Base-by-base conservation (phyloP, 352 stramenopile genomes). In the Elongisporangium anandrum region DNA sequence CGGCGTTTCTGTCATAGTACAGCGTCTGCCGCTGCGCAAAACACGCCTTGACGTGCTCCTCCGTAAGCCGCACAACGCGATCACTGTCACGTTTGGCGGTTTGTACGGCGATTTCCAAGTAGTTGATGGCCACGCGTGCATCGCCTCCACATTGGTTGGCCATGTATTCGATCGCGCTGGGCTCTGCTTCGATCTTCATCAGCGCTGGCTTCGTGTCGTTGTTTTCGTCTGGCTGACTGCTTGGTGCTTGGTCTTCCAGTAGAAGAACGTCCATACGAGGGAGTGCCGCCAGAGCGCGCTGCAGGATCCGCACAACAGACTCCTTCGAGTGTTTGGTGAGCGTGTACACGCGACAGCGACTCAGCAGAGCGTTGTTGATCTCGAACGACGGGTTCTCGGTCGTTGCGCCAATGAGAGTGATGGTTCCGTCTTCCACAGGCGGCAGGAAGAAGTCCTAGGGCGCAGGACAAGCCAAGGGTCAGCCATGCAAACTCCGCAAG, bases 351-450 rank as follows among this genome's bases (percentile, higher is more conserved):
- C 79, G 78, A 26, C 82, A 93, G 23, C 85, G 83, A 60, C 81
- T 92, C 12, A 95, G 65, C 34, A 95, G 57, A 13, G 85, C 86
- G 55, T 90, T 90, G 69, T 94, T 95, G 59, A 96, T 81, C 59
- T 92, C 83, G 50, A 96, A 96, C 54, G 84, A 95, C 21, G 88
- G 86, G 57, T 95, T 96, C 60, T 96, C 88, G 0, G 88, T 96
- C 34, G 88, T 96, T 22, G 88, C 88, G n/a, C 88, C 88, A 61
- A 96, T 92, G 22, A 96, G 54, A 22, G 87, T 94, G 63, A 95
- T 89, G 9, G 77, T 92, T 2, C 88, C 88, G 26, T 90, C 81
- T 65, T 96, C 86, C 12, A 96, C 81, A 1, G 68, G 64, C 13
- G 85, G 85, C n/a, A 96, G 69, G 50, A 96, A 92, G 50, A 94